Base-by-base conservation (phyloP, 2,329 filamentous ascomycete genomes). In the Exophiala sp. region DNA sequence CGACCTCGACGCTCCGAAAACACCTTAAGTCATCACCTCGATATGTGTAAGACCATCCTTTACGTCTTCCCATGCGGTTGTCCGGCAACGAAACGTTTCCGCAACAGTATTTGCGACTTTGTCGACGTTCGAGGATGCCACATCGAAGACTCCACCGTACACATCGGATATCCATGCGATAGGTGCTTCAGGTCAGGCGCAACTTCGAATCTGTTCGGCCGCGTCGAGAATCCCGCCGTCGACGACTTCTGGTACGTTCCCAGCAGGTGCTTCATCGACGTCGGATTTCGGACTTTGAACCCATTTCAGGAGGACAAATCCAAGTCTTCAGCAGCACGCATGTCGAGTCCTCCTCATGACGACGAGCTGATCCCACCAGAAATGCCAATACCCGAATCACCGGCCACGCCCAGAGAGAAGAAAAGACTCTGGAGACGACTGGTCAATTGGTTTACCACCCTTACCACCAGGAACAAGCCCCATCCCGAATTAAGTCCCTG, bases 171-270 rank as follows among this genome's bases (percentile, higher is more conserved):
- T 24, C 56, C 58, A n/a, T 57, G 50, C 39, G 29, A 50, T 34
- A 52, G 56, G n/a, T 55, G 58, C 55, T 14, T 40, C 41, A 44
- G 43, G 29, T 52, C 38, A 5, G 46, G 49, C 16, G 14, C 38
- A n/a, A 4, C 40, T 11, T 38, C 48, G n/a, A 16, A 39, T 16
- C 34, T 29, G 20, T 33, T 6, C 5, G 18, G 6, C 24, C 34
- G 41, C 36, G 29, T 21, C 5, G 16, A 45, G 8, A 24, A 52
- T 14, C 35, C 34, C n/a, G 44, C 20, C 2, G 44, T 43, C 42
- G 38, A 57, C n/a, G 48, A 60, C 9, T 12, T 29, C 16, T 63
- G 61, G 61, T 44, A 62, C 39, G 52, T 63, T n/a, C 60, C 60
- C 16, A 53, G 34, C 36, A 50, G 56, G 16, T 62, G 60, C 33